Base-by-base conservation (phyloP, 306 rosid genomes). In the Senna siamea region DNA sequence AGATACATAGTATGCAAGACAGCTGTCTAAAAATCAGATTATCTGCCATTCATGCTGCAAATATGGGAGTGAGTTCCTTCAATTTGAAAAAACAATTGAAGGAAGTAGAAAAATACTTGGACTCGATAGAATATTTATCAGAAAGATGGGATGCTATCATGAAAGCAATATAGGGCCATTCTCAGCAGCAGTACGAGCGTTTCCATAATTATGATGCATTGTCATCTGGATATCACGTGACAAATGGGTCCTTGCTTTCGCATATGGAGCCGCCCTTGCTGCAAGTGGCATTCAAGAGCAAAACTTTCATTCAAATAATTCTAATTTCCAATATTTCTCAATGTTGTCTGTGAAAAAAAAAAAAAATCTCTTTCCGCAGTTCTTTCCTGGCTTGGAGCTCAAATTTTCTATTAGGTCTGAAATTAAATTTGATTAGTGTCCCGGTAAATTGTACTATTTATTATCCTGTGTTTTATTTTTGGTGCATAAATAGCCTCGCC, bases 251-350 rank as follows among this genome's bases (percentile, higher is more conserved):
- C 99, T 85, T 44, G 87, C 83, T 71, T 95, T 90, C 47, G 97
- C 98, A 74, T 92, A 92, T 34, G 99, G 99, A 66, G 99, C 97
- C 41, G 88, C 98, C 84, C 99, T 86, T 63, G 91, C 98, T 95
- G 84, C 89, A 83, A 66, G 51, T 53, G 56, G 47, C 76, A 67
- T 23, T 55, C 68, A 53, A 34, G 48, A 62, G 40, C 43, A 68
- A 12, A 80, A 64, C 54, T 77, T 59, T 62, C 64, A 55, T 70
- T 32, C 57, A 35, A 58, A 56, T 15, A 50, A 22, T 4, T 9
- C 2, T 7, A 50, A 13, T 55, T 63, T 54, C 38, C 28, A 5
- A 63, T 35, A 54, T 55, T 34, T 62, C 38, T 70, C 73, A 52
- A 65, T 55, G 48, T 54, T 17, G 23, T 50, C 15, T 15, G 20